Conservation (phyloP, 2,329 filamentous ascomycete genomes). For the Xylaria sp. region DNA sequence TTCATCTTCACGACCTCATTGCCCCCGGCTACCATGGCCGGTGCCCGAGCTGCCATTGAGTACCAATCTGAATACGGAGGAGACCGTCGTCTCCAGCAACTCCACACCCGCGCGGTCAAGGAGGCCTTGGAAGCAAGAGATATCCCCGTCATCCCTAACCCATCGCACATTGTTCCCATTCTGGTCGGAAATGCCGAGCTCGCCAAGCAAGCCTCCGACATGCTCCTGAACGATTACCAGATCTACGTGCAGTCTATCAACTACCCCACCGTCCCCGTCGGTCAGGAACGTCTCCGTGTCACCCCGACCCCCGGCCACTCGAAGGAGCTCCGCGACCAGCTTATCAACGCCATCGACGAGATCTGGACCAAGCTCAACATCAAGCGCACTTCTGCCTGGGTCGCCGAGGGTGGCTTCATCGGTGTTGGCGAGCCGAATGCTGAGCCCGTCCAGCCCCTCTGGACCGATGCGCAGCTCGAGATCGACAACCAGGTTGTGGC, state of each 20-base stretch:
- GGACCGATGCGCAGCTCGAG: slow-evolving; percentile 85
- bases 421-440: slow-evolving; percentile 74
- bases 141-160: slow-evolving; percentile 96
- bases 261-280: slow-evolving; percentile 94
- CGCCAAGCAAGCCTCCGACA: slow-evolving; percentile 86
- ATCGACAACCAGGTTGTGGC: slow-evolving; percentile 57
- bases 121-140: slow-evolving; percentile 69
- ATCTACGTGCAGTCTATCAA: slow-evolving; percentile 99
- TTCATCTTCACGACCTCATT: slow-evolving; percentile 99
- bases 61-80: slow-evolving; percentile 83
- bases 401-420: slow-evolving; percentile 83
- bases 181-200: slow-evolving; percentile 91
- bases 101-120: slow-evolving; percentile 94
- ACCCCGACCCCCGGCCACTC: slow-evolving; percentile 92
- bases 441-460: slow-evolving; percentile 65
- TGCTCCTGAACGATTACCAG: slow-evolving; percentile 80
- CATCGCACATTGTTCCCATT: slow-evolving; percentile 90
- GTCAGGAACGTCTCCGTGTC: slow-evolving; percentile 94
- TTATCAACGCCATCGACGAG: slow-evolving; percentile 75
- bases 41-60: slow-evolving; percentile 83
- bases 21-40: slow-evolving; percentile 94
- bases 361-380: slow-evolving; percentile 87
- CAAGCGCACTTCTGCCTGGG: slow-evolving; percentile 92
- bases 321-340: slow-evolving; percentile 76
- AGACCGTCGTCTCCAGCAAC: slow-evolving; percentile 86